Conservation (phyloP, 306 rosid species). For the Ammopiptanthus mongolicus region DNA sequence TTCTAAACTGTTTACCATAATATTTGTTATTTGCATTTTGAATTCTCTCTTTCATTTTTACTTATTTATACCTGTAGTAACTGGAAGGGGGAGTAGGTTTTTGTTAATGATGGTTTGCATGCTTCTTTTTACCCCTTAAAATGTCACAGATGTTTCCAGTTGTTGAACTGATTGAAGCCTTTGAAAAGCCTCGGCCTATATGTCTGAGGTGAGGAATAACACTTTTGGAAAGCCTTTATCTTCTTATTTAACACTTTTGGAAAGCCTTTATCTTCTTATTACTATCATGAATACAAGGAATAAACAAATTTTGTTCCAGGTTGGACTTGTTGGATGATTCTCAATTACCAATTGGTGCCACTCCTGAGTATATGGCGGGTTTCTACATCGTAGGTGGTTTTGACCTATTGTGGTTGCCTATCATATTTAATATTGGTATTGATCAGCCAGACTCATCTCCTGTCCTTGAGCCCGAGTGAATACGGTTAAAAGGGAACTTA, state of each 20-base stretch:
- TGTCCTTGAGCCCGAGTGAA: no score
- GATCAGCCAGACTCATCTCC: no score
- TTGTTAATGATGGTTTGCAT: not conserved
- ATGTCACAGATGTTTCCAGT: constrained; percentile 48
- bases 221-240: no score
- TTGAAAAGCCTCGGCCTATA: constrained; percentile 60
- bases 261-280: not conserved
- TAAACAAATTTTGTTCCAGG: constrained; percentile 20
- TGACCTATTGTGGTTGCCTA: no score
- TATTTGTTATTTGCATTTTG: not conserved
- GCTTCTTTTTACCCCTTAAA: not conserved
- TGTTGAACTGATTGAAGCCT: constrained; percentile 59
- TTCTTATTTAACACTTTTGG: no score
- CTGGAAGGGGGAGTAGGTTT: not conserved
- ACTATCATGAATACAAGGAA: not conserved
- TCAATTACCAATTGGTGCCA: constrained; percentile 64
- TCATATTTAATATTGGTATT: no score
- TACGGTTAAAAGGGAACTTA: no score
- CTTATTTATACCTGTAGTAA: not conserved
- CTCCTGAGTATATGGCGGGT: constrained; percentile 75
- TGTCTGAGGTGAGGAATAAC: constrained; percentile 58
- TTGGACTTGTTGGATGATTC: constrained; percentile 61
- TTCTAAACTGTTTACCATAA: no score
- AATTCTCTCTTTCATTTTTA: not conserved
- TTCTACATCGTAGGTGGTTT: constrained; percentile 44